These are phyloP conservation scores for Trichophyton benhamiae DNA, from an alignment of 2,329 filamentous ascomycete species.

Conservation along the genomic window DNA sequence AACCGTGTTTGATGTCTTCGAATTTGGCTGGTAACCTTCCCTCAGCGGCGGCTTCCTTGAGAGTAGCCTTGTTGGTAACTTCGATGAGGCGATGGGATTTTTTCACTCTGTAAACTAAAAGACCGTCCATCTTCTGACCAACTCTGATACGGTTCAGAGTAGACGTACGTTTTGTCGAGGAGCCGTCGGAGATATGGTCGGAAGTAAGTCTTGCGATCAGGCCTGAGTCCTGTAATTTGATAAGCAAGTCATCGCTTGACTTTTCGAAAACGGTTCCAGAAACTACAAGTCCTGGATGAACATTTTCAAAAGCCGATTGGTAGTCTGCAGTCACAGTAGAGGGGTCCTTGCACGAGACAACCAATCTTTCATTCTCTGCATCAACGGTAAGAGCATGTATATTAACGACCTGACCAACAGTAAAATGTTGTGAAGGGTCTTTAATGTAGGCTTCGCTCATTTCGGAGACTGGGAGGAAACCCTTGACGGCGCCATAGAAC, in stretches of 20 bases:
- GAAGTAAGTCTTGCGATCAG: conserved; percentile 67
- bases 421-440: conserved; percentile 81
- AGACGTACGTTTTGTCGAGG: conserved; percentile 61
- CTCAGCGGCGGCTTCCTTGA: conserved; percentile 62
- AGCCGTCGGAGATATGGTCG: conserved; percentile 75
- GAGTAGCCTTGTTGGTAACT: conserved; percentile 69
- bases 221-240: conserved; percentile 62
- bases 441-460: conserved; percentile 97
- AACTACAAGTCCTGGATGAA: conserved; percentile 63
- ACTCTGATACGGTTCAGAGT: conserved; percentile 70
- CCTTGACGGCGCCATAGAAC: conserved; percentile 74
- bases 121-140: conserved; percentile 66
- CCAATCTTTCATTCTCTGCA: conserved; percentile 55
- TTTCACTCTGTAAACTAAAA: conserved; percentile 81
- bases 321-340: conserved; percentile 67
- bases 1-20: conserved; percentile 58
- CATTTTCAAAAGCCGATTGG: conserved; percentile 55
- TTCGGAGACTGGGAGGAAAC: conserved; percentile 82
- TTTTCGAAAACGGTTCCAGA: conserved; percentile 72
- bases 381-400: conserved; percentile 79
- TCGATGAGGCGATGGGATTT: conserved; percentile 62
- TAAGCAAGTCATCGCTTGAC: conserved; percentile 59
- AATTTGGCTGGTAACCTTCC: conserved; percentile 60
- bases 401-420: conserved; percentile 77
- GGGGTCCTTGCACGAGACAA: conserved; percentile 88